A percentile compares a stretch with the other conserved stretches of the same genome.
phyloP scores from a whole-genome alignment of 495 filamentous ascomycete species.

The Clohesyomyces aquaticus region DNA sequence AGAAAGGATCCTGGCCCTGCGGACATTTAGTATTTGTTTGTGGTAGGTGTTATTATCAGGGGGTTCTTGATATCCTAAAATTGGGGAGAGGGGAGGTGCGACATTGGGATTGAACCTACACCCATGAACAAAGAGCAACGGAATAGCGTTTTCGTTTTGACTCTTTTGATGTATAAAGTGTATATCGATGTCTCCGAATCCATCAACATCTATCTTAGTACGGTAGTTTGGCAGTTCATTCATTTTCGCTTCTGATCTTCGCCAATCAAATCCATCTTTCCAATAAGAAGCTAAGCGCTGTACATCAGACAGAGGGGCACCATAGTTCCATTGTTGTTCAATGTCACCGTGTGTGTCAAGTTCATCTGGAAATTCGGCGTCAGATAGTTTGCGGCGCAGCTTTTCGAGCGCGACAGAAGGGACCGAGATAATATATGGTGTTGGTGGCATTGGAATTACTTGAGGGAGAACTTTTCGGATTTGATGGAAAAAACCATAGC shows the following conservation, averaged over 20 bases:
- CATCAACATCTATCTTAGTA: constrained; percentile 40
- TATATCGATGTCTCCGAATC: constrained; percentile 45
- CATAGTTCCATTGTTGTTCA: constrained; percentile 49
- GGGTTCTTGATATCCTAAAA: background rate
- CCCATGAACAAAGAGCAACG: constrained; percentile 47
- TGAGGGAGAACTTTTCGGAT: too few relatives aligned
- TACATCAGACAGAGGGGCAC: constrained; percentile 56
- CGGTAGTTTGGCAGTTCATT: constrained; percentile 49
- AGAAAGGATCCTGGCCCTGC: constrained; percentile 71
- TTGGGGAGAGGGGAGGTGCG: background rate
- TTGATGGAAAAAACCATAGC: too few relatives aligned
- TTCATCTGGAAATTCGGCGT: constrained; percentile 41
- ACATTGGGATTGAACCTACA: constrained; percentile 39
- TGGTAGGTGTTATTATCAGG: background rate
- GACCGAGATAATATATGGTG: constrained; percentile 35
- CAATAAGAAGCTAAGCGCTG: constrained; percentile 57
- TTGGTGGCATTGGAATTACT: too few relatives aligned
- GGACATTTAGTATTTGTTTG: background rate
- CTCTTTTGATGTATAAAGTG: constrained; percentile 48
- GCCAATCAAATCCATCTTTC: constrained; percentile 51
- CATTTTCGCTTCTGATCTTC: constrained; percentile 43
- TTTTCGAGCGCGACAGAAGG: constrained; percentile 24
- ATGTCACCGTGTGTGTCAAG: constrained; percentile 39
- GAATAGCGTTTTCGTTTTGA: constrained; percentile 39
- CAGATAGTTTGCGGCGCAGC: constrained; percentile 33